These are phyloP conservation scores for Fraxinus angustifolia DNA, from an alignment of 305 asterid species.

Conservation along the genomic window DNA sequence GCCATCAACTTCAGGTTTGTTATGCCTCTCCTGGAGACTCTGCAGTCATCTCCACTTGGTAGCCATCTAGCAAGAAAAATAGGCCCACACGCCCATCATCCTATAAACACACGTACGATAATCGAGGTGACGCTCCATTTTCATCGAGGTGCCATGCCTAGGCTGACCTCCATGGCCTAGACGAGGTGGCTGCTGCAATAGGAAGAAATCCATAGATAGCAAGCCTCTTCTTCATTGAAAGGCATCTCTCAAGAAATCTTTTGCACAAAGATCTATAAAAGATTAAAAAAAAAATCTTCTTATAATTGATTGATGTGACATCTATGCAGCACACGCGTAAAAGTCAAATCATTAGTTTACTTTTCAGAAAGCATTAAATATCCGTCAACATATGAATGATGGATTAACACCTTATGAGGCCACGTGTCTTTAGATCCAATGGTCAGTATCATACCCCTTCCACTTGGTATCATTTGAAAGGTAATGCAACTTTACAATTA, in stretches of 20 bases:
- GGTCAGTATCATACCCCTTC: not conserved
- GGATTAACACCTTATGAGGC: not conserved
- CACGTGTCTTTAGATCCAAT: not conserved
- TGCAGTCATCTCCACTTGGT: not conserved
- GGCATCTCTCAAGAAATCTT: not conserved
- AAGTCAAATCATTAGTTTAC: not conserved
- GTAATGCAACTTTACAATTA: not conserved
- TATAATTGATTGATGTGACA: not conserved
- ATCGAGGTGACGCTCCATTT: not conserved
- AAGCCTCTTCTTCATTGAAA: not conserved
- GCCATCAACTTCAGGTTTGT: conserved; percentile 34
- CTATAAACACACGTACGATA: not conserved
- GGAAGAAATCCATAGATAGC: not conserved
- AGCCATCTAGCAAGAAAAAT: not conserved
- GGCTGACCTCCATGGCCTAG: not conserved
- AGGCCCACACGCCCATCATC: not conserved
- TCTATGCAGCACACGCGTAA: too few relatives aligned
- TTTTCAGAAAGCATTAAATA: not conserved
- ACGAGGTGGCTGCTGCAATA: not conserved
- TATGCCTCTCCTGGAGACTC: not conserved
- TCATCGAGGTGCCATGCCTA: not conserved
- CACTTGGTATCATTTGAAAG: not conserved
- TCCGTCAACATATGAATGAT: not conserved
- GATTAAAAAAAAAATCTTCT: too few relatives aligned
- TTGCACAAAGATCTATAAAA: too few relatives aligned